A percentile compares a stretch with the other conserved stretches of the same genome.
phyloP scores from a whole-genome alignment of 257 asterid species.

The Ophiorrhiza pumila region DNA sequence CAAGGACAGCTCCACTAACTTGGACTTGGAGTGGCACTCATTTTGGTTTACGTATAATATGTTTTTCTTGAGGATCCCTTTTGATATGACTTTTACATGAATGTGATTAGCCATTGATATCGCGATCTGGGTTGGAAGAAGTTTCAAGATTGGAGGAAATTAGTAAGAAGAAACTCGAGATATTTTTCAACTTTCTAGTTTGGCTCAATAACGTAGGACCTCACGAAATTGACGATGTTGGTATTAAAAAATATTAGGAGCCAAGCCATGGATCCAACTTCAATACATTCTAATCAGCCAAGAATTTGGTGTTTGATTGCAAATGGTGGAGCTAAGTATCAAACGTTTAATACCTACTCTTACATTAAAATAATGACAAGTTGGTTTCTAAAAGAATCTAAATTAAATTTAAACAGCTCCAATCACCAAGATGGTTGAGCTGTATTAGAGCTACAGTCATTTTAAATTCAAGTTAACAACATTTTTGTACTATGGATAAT shows the following conservation, averaged over 20 bases:
- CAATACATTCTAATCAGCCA: too few species aligned
- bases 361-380: constrained; percentile 9
- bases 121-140: not conserved
- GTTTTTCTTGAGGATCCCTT: not conserved
- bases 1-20: not conserved
- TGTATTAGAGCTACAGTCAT: constrained; percentile 14
- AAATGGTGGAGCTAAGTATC: constrained; percentile 8
- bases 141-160: not conserved
- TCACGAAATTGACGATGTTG: not conserved
- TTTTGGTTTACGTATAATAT: not conserved
- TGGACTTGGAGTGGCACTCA: not conserved
- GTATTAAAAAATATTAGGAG: not conserved
- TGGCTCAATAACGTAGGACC: not conserved
- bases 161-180: not conserved
- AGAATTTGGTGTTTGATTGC: not conserved
- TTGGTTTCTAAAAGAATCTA: constrained; percentile 13
- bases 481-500: constrained; percentile 9
- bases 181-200: not conserved
- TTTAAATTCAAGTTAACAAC: not conserved
- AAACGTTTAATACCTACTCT: not conserved
- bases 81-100: not conserved
- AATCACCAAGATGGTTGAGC: constrained; percentile 33
- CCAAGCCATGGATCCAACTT: not conserved
- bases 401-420: constrained; percentile 9
- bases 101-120: not conserved